Base-by-base conservation (phyloP, 768 basidiomycete genomes). In the Lentinula edodes region DNA sequence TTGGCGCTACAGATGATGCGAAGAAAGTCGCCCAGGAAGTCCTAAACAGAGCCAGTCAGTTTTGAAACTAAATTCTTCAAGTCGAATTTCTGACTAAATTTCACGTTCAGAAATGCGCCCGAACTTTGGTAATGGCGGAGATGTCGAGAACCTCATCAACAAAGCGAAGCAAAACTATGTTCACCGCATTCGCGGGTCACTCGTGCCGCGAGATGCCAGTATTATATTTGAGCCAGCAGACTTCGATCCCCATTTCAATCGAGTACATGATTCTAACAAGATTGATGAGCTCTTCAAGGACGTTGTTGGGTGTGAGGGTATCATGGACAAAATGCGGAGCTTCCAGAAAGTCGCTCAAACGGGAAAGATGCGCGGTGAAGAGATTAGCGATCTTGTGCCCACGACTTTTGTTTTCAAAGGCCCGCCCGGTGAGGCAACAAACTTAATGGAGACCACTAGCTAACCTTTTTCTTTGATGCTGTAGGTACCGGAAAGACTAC, bases 351-450 rank as follows among this genome's bases (percentile, higher is more conserved):
- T 84, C 35, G 81, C 83, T 1, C 66, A 3, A 70, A 65, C 16
- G 75, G 79, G 70, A 82, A 80, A 65, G 66, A 64, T n/a, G 0
- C 68, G 73, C 35, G 75, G 76, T 2, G 67, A 75, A 39, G 79
- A 86, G 62, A 70, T 76, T 18, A 75, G 80, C 3, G 74, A 79
- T n/a, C 73, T 78, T 18, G 80, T 89, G 43, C 87, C 88, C 0
- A 87, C 82, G 18, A 88, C 79, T 58, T 90, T 88, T 75, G 72
- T 89, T 2, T 89, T 90, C 77, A 89, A 86, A 65, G 88, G 88
- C 0, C 88, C 88, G 5, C 88, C 88, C 62, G 87, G 83, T 86
- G 66, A 66, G 75, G 20, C 20, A 7, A 48, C 20, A 16, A n/a
- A 48, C 23, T 18, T 23, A 23, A 43, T 51, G 23, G 1, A 16